Conservation (phyloP, 23 red algal genomes). For the Gracilariopsis chorda region DNA sequence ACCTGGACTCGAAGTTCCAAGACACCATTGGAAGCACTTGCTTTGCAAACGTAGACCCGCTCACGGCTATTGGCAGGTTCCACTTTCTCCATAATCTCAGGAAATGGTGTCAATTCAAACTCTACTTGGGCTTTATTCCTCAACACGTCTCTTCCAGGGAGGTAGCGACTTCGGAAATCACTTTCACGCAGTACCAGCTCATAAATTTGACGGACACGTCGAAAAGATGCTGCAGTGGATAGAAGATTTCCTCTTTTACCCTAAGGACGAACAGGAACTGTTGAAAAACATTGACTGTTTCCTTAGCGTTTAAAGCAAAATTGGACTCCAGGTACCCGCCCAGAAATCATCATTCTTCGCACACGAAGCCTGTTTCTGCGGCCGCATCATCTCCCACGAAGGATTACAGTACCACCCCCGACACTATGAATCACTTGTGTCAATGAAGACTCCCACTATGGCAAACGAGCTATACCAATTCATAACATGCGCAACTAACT, state of each 20-base stretch:
- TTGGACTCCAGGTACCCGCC: slow-evolving; percentile 19
- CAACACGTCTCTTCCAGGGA: neutral
- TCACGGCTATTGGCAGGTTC: slow-evolving; percentile 48
- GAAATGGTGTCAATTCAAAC: slow-evolving; percentile 38
- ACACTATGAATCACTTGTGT: no score
- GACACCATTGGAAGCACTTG: slow-evolving; percentile 9
- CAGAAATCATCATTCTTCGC: neutral
- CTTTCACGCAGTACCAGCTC: slow-evolving; percentile 22
- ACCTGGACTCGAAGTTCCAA: slow-evolving; percentile 21
- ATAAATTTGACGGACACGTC: slow-evolving; percentile 22
- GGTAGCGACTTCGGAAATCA: slow-evolving; percentile 16
- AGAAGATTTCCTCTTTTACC: slow-evolving; percentile 33
- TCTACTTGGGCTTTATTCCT: slow-evolving; percentile 11
- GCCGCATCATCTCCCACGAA: slow-evolving; percentile 43
- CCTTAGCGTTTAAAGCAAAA: neutral
- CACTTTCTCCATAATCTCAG: slow-evolving; percentile 8
- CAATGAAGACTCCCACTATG: no score
- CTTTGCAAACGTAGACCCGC: slow-evolving; percentile 26
- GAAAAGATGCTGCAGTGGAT: slow-evolving; percentile 31
- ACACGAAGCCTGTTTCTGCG: neutral
- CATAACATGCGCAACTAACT: no score
- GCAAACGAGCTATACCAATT: no score
- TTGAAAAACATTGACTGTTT: neutral
- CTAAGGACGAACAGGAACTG: slow-evolving; percentile 9
- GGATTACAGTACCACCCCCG: no score